Base-by-base conservation (phyloP, 2,329 filamentous ascomycete species). In the Alternaria sp. region DNA sequence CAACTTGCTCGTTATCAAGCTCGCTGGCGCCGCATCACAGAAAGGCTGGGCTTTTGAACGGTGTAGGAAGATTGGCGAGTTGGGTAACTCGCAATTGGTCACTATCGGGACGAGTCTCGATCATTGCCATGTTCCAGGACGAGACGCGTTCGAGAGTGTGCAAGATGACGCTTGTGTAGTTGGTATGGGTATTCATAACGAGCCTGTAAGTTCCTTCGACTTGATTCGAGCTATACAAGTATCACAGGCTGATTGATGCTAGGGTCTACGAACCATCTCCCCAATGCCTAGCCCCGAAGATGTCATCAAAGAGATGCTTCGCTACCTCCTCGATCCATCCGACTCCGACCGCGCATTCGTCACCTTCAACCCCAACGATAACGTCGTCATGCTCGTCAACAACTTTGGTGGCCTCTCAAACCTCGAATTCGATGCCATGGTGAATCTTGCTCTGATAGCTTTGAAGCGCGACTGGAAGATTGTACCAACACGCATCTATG, bases 121-220 rank as follows among this genome's bases (percentile, higher is more conserved):
- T 66, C 83, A 85, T 67, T 85, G 84, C 66, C 83, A 85, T 64
- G 83, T 86, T 3, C 84, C 83, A 3, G 84, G 83, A 11, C 68
- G 83, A 59, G 80, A 82, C 34, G 82, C 83, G 7, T 84, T 86
- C 58, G 81, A 85, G 64, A 77, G 81, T 0, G 79, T 85, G 5
- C 74, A 80, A 2, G 73, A 77, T 12, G 67, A 78, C 61, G 66
- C 78, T 6, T 75, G 69, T 61, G 80, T 81, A 12, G 62, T 82
- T 18, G 81, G 80, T 7, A 83, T 85, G 77, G 83, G 83, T 3
- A 84, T 84, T 53, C 83, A 85, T 64, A 85, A 85, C 54, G 83
- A 85, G 69, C 82, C 83, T 5, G 81, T 81, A 67, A 62, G 76
- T 63, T 5, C 14, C 32, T 34, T 27, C 5, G 2, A 27, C 38